Percentiles rank a stretch among this genome's conserved stretches.
These are phyloP conservation scores for Scheffersomyces insectosa DNA, from an alignment of 1,139 yeast genomes.

Conservation along the genomic window DNA sequence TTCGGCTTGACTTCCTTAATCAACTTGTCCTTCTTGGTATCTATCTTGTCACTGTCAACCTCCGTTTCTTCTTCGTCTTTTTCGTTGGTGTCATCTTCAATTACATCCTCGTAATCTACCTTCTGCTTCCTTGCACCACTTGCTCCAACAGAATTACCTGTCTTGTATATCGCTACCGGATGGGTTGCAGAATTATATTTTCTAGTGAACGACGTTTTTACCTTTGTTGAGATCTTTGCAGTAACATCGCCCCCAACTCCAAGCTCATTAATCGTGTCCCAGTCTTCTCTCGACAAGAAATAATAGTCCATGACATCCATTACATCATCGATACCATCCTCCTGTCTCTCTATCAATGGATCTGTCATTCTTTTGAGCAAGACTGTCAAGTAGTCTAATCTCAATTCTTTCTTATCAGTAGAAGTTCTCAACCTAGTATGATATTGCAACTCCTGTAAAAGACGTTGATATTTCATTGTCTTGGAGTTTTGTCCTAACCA, in stretches of 20 bases:
- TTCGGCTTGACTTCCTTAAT: conserved; percentile 39
- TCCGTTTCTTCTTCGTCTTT: conserved; percentile 37
- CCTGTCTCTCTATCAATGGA: conserved; percentile 54
- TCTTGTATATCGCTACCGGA: conserved; percentile 82
- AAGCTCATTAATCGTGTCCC: conserved; percentile 83
- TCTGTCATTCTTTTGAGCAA: conserved; percentile 54
- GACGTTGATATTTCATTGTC: conserved; percentile 70
- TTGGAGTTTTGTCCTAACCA: conserved; percentile 95
- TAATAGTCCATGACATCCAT: conserved; percentile 78
- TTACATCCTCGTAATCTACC: conserved; percentile 62
- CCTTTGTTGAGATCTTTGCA: conserved; percentile 68
- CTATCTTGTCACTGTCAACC: conserved; percentile 30
- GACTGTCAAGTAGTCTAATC: conserved; percentile 76
- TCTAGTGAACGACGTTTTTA: conserved; percentile 84
- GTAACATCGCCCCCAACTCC: conserved; percentile 62
- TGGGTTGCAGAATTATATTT: conserved; percentile 73
- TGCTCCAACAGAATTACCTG: conserved; percentile 54
- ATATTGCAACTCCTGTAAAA: conserved; percentile 85
- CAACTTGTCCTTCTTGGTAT: conserved; percentile 44
- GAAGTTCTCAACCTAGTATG: conserved; percentile 81
- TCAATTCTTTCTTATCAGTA: conserved; percentile 71
- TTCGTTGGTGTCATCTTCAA: conserved; percentile 54
- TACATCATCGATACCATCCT: conserved; percentile 64
- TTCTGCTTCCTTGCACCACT: conserved; percentile 37
- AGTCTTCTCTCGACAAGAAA: conserved; percentile 84